Base-by-base conservation (phyloP, 176 grass and related monocot species). In the Hordeum vulgare region DNA sequence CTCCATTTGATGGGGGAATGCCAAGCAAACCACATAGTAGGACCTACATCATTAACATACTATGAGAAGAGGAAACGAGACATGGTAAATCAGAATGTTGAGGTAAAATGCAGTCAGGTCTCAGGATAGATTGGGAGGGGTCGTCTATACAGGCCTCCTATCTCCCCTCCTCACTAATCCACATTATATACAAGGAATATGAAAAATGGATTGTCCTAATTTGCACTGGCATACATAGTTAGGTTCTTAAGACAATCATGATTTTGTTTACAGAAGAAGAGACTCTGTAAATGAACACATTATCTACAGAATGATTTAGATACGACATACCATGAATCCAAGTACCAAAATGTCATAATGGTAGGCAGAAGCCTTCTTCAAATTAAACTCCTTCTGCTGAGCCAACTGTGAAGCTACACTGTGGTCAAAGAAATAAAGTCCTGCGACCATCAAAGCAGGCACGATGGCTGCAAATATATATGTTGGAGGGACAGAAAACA, bases 371-470 rank as follows among this genome's bases (percentile, higher is more conserved):
- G 96, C 93, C 34, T 94, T 99, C 75, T 94, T 94, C 80, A 99
- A 85, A 92, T 99, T 99, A 57, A 94, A 99, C 36, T 99, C 93
- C 57, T 94, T 92, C 74, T 99, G 96, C 75, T 99, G 96, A 39
- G 96, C 96, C 88, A 99, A 66, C 65, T 96, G 93, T 34, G 96
- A 94, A 85, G 96, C 93, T 42, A 99, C 96, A 23, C 91, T 90
- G 54, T 99, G 96, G 76, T 99, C 96, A 78, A 99, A 99, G 86
- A 99, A 99, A 80, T 96, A 99, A 59, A 99, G 89, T 33, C 96
- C 96, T 27, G 96, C 81, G 61, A 99, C 89, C 96, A 99, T 99
- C 81, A 90, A 33, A 61, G 96, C 93, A 68, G 96, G 96, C 64
- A 99, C 27, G 61, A 96, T 86, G 69, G 96, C 96, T 8, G 88